Evolutionary conservation across 2,329 filamentous ascomycete species (phyloP).

Genomic region (Diplodia corticola): DNA sequence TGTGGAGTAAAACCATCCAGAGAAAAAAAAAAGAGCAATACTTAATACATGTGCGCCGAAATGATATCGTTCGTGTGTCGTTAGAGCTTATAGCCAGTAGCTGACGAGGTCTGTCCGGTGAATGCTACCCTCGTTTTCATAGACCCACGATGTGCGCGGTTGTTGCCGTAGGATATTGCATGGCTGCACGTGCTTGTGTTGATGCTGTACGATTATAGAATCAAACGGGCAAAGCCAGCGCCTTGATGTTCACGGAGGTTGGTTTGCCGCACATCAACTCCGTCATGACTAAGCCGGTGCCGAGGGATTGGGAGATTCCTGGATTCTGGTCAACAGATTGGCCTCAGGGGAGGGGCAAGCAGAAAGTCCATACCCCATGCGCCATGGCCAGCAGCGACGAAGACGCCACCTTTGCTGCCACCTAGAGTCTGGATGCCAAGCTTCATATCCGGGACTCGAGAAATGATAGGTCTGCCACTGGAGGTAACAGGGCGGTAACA

Average conservation of each 20-base stretch:
- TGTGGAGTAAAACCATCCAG: background rate
- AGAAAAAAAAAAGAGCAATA: constrained; percentile 8
- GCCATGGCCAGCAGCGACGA: constrained; percentile 70
- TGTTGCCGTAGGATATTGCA: background rate
- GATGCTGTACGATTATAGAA: background rate
- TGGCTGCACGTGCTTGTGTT: background rate
- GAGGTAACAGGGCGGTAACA: constrained; percentile 73
- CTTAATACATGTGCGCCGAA: constrained; percentile 15
- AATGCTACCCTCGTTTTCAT: background rate
- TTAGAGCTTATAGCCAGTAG: background rate
- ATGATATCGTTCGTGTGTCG: background rate
- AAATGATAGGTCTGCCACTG: constrained; percentile 64
- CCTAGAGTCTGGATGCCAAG: constrained; percentile 54
- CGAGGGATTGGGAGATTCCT: constrained; percentile 51
- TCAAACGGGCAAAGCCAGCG: constrained; percentile 43
- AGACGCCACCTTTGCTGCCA: constrained; percentile 62
- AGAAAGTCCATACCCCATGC: constrained; percentile 62
- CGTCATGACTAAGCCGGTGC: constrained; percentile 69
- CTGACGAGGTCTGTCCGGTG: background rate
- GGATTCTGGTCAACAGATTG: background rate
- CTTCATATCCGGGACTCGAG: constrained; percentile 56
- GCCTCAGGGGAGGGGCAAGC: background rate
- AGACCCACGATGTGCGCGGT: background rate
- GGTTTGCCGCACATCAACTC: constrained; percentile 65
- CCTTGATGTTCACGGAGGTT: constrained; percentile 61